phyloP scores from a whole-genome alignment of 352 stramenopile species.

The Lagenidium giganteum region DNA sequence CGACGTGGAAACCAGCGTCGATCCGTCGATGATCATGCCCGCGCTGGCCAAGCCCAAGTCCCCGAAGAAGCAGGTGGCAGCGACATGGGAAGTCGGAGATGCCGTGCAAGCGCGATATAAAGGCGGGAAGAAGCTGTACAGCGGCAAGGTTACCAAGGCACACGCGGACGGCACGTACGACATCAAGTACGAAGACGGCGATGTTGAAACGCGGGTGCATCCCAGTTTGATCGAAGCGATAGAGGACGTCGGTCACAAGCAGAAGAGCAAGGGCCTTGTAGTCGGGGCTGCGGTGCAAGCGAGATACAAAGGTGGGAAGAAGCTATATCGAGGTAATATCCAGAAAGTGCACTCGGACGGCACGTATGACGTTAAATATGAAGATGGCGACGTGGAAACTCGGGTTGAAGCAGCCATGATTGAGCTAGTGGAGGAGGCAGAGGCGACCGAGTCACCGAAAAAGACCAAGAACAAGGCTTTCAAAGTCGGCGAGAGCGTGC shows the following conservation, averaged over 20 bases:
- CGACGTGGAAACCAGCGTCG: conserved; percentile 31
- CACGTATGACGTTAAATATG: conserved; percentile 63
- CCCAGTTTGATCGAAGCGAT: conserved; percentile 11
- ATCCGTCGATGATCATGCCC: conserved; percentile 5
- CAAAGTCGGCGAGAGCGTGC: neutral
- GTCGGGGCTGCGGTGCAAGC: conserved; percentile 34
- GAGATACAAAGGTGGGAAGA: conserved; percentile 44
- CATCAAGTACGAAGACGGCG: conserved; percentile 65
- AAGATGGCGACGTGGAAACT: conserved; percentile 53
- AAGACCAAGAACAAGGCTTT: conserved; percentile 1
- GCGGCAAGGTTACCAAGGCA: conserved; percentile 37
- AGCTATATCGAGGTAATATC: conserved; percentile 47
- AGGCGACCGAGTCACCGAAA: neutral
- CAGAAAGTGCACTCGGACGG: conserved; percentile 36
- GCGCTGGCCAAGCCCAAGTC: neutral
- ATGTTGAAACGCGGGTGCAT: conserved; percentile 40
- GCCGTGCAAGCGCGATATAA: conserved; percentile 43
- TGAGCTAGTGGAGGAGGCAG: conserved; percentile 25
- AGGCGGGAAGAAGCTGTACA: conserved; percentile 34
- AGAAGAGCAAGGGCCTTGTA: conserved; percentile 3
- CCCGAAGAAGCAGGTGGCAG: neutral
- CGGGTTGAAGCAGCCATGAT: conserved; percentile 5
- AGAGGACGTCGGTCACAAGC: neutral
- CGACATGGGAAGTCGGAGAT: conserved; percentile 17
- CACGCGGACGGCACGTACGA: conserved; percentile 60